Evolutionary conservation across 2,329 filamentous ascomycete genomes (phyloP), one percentile per base, ranked within the genome.

Genomic region (Salinomyces thailandicus): DNA sequence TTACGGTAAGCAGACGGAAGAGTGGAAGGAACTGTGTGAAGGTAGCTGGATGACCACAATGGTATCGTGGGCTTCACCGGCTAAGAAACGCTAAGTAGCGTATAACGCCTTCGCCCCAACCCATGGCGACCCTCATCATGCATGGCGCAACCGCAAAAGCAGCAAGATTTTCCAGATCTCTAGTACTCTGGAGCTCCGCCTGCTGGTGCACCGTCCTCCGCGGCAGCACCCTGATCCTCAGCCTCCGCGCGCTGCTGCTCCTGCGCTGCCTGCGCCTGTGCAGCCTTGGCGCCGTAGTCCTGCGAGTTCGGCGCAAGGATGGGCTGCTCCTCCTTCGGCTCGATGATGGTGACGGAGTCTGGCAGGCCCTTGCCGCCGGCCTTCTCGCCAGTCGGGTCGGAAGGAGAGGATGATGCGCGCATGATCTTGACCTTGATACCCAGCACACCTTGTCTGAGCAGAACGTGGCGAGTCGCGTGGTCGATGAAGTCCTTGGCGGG

Each of bases 341-440:
- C 91, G 70, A 96, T 94, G 72, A 98, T 91, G 67, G 89, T 96
- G 68, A 98, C 91, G 66, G 86, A 85, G 69, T 98, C 91, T 57
- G 91, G 91, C 52, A 98, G 85, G 54, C 86, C 80, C 80, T 96
- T 95, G 72, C 87, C 85, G 59, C 89, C 87, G 56, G 91, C 86
- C 61, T 85, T 79, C 81, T 98, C 98, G 80, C 91, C 91, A 73
- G 96, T 86, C 67, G 91, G 91, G 75, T 98, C 91, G 42, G 39
- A 42, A 33, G 54, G 54, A 12, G 53, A 52, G 26, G 51, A 53
- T 58, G 85, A 91, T 65, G 91, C 91, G 68, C 93, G 87, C 91
- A 98, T 98, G 75, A 98, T 98, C 87, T 98, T 98, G 71, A 98
- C 91, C 81, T 98, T 98, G 76, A 98, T 98, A 74, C 91, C 91